phyloP scores from a whole-genome alignment of 176 grass and related monocot species.

The Phragmites australis region DNA sequence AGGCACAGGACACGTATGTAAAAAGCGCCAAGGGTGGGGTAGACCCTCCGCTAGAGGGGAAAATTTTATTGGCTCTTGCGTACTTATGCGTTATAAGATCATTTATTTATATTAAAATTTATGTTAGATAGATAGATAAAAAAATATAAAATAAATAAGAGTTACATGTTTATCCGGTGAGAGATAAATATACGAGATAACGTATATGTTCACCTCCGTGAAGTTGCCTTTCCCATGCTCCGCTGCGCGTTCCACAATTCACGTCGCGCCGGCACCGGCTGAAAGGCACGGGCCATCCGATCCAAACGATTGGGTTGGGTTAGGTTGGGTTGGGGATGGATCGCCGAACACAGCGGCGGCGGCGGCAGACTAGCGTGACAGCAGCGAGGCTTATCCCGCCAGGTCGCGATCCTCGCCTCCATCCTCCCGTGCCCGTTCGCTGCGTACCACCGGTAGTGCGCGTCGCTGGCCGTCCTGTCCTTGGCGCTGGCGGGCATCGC shows the following conservation, averaged over 20 bases:
- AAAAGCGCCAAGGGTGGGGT: not conserved
- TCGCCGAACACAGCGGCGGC: not conserved
- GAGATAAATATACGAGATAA: too few relatives aligned
- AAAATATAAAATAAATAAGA: too few relatives aligned
- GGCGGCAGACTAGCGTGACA: not conserved
- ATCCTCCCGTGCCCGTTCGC: not conserved
- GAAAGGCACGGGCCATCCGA: not conserved
- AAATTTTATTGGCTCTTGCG: too few relatives aligned
- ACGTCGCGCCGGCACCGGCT: constrained; percentile 3
- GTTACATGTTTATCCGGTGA: too few relatives aligned
- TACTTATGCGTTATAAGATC: too few relatives aligned
- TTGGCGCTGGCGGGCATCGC: not conserved
- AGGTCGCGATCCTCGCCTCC: not conserved
- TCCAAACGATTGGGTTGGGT: not conserved
- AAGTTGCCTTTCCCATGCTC: too few relatives aligned
- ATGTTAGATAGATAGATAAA: too few relatives aligned
- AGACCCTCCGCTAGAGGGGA: too few relatives aligned
- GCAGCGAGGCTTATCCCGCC: not conserved
- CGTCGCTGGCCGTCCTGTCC: constrained; percentile 34
- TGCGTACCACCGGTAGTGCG: constrained; percentile 45
- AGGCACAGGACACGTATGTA: not conserved
- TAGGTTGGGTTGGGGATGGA: not conserved
- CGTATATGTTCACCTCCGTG: too few relatives aligned
- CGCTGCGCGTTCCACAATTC: not conserved
- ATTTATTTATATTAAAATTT: too few relatives aligned